phyloP scores from a whole-genome alignment of 371 early-diverging fungal species.

The Syncephalastrum racemosum region DNA sequence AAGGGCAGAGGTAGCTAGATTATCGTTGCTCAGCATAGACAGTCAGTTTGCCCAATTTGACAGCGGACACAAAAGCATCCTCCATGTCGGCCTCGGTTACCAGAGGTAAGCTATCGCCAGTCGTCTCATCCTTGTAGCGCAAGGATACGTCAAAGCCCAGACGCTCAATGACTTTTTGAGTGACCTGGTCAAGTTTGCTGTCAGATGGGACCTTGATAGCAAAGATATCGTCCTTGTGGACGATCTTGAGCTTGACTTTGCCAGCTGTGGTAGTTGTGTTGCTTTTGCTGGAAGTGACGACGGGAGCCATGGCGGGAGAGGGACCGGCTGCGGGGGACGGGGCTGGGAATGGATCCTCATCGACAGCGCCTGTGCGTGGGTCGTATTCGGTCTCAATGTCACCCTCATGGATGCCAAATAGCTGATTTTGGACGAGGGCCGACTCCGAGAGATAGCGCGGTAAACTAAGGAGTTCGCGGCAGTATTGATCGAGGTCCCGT shows the following conservation, averaged over 20 bases:
- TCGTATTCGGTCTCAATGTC: conserved; percentile 63
- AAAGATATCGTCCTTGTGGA: conserved; percentile 69
- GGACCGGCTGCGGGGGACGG: conserved; percentile 8
- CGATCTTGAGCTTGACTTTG: conserved; percentile 69
- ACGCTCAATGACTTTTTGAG: conserved; percentile 60
- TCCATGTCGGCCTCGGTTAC: conserved; percentile 28
- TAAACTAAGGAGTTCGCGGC: conserved; percentile 60
- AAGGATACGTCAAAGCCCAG: conserved; percentile 42
- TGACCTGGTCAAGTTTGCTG: conserved; percentile 54
- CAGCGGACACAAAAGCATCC: conserved; percentile 39
- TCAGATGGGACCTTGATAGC: conserved; percentile 69
- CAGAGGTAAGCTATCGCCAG: conserved; percentile 27
- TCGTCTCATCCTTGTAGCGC: conserved; percentile 28
- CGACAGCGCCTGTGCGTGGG: conserved; percentile 16
- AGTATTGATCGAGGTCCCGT: conserved; percentile 68
- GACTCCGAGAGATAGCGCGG: conserved; percentile 62
- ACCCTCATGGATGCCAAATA: conserved; percentile 69
- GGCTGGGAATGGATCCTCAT: conserved; percentile 6
- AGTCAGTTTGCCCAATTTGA: conserved; percentile 45
- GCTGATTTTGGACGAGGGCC: conserved; percentile 51
- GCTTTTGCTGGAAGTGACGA: conserved; percentile 5
- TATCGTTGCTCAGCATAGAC: conserved; percentile 34
- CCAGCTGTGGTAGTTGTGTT: conserved; percentile 4
- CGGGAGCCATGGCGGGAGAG: conserved; percentile 1
- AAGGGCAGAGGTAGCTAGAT: background rate